Evolutionary conservation across 2,329 filamentous ascomycete genomes (phyloP), one percentile per base, ranked within the genome.

Genomic region (Diaporthe caulivora): DNA sequence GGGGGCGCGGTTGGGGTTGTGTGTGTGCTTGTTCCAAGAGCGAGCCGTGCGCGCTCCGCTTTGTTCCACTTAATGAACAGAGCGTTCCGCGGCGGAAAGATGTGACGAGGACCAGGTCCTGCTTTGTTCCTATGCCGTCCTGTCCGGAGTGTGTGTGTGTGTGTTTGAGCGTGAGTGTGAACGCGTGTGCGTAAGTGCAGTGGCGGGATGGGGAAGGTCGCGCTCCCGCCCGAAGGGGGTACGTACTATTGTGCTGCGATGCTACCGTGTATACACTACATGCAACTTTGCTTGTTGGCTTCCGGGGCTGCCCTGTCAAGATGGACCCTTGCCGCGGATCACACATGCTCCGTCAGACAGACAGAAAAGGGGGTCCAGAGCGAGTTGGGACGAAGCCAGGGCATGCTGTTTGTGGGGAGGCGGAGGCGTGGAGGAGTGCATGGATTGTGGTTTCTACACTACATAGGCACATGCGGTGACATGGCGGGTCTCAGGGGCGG

Each of bases 1-100:
- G 37, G 44, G 54, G 17, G 44, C 31, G 42, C 26, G 9, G 37
- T 18, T 21, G 44, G 21, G 60, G 60, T n/a, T n/a, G n/a, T 26
- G 60, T 44, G 21, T n/a, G 62, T 65, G 62, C 62, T 37, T 65
- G 62, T 65, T 51, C 42, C 62, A 65, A 29, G 29, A 51, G 62
- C 62, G 62, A 65, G 62, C 62, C 62, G 62, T 65, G 62, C 62
- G 62, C 62, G 44, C 62, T 65, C 62, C 62, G 62, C 62, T 65
- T 65, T 65, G 62, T 51, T 65, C 62, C 62, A 65, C 29, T 51
- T 65, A 15, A 53, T 67, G 62, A 67, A 53, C 62, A 67, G 62
- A 67, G 31, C 62, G 62, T 67, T 67, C 62, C 62, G 62, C 62
- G 47, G 62, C 62, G 62, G 62, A 67, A 67, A 67, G 62, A 67